phyloP scores from a whole-genome alignment of 495 filamentous ascomycete species.

The Echria macrotheca region DNA sequence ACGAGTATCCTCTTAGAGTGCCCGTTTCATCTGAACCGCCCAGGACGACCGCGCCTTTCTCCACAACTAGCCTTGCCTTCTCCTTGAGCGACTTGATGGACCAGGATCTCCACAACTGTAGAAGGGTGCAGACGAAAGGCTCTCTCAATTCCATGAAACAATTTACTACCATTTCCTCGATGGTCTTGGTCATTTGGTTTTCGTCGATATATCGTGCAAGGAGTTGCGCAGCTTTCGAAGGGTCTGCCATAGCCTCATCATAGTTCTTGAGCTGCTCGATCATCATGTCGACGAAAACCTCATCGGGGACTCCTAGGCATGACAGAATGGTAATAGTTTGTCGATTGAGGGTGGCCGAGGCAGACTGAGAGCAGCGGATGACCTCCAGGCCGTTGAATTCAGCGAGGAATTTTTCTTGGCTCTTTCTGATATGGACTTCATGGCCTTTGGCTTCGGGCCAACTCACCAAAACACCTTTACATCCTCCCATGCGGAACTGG shows the following conservation, averaged over 20 bases:
- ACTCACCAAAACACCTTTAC: constrained; percentile 79
- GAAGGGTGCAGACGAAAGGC: constrained; percentile 72
- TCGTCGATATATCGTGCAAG: constrained; percentile 76
- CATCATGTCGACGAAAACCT: constrained; percentile 63
- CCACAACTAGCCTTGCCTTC: constrained; percentile 79
- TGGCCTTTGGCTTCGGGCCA: constrained; percentile 54
- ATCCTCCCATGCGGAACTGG: constrained; percentile 88
- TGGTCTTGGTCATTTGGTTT: constrained; percentile 68
- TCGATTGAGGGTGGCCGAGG: constrained; percentile 73
- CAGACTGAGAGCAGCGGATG: constrained; percentile 69
- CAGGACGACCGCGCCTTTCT: constrained; percentile 80
- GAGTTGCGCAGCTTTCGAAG: constrained; percentile 54
- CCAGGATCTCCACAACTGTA: constrained; percentile 76
- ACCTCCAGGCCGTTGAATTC: constrained; percentile 71
- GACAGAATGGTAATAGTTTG: constrained; percentile 85
- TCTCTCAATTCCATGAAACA: constrained; percentile 73
- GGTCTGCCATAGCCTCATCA: constrained; percentile 60
- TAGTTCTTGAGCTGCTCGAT: constrained; percentile 57
- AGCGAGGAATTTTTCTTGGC: constrained; percentile 83
- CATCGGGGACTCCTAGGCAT: constrained; percentile 63
- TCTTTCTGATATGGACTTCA: constrained; percentile 71
- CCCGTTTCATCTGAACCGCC: constrained; percentile 83
- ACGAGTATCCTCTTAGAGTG: constrained; percentile 61
- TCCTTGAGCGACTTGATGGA: constrained; percentile 83
- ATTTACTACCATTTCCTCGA: constrained; percentile 68